A percentile compares a stretch with the other conserved stretches of the same genome.
Evolutionary conservation across 805 yeast genomes (phyloP).

Genomic region (Wickerhamomyces mucosus): DNA sequence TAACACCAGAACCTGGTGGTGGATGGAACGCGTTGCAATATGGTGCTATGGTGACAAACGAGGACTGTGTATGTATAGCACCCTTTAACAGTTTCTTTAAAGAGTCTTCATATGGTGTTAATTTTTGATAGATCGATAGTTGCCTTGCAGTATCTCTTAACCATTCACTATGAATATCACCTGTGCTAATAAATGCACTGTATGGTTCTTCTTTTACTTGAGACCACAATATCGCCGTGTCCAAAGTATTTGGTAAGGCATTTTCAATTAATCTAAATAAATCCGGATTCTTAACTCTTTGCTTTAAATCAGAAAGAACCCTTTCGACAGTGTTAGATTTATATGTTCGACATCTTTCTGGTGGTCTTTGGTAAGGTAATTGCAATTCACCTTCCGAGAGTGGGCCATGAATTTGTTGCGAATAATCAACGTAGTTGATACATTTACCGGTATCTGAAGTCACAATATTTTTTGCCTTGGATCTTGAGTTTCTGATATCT

Average conservation of each 20-base stretch:
- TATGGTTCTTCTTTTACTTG: slow-evolving; percentile 24
- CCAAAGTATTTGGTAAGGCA: slow-evolving; percentile 79
- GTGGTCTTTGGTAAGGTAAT: slow-evolving; percentile 73
- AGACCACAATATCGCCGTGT: slow-evolving; percentile 80
- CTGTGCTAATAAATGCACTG: slow-evolving; percentile 75
- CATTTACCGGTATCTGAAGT: slow-evolving; percentile 36
- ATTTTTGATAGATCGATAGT: slow-evolving; percentile 61
- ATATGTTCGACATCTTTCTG: slow-evolving; percentile 64
- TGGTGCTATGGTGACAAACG: slow-evolving; percentile 52
- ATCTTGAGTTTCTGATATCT: slow-evolving; percentile 3
- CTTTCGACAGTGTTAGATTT: slow-evolving; percentile 50
- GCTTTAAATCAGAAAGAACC: slow-evolving; percentile 42
- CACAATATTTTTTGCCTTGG: too few relatives aligned
- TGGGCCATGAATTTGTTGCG: slow-evolving; percentile 46
- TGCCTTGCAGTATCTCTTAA: slow-evolving; percentile 81
- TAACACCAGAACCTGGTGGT: slow-evolving; percentile 39
- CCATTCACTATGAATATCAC: slow-evolving; percentile 94
- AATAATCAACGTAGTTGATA: slow-evolving; percentile 54
- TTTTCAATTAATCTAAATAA: slow-evolving; percentile 71
- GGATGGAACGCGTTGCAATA: slow-evolving; percentile 93
- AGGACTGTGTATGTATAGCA: slow-evolving; percentile 73
- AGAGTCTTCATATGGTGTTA: slow-evolving; percentile 39
- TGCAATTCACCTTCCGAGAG: slow-evolving; percentile 41
- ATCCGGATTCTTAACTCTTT: slow-evolving; percentile 48
- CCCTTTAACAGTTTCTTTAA: slow-evolving; percentile 54